A percentile compares a stretch with the other conserved stretches of the same genome.
phyloP scores from a whole-genome alignment of 2,329 filamentous ascomycete genomes.

The Fusarium sublunatum region DNA sequence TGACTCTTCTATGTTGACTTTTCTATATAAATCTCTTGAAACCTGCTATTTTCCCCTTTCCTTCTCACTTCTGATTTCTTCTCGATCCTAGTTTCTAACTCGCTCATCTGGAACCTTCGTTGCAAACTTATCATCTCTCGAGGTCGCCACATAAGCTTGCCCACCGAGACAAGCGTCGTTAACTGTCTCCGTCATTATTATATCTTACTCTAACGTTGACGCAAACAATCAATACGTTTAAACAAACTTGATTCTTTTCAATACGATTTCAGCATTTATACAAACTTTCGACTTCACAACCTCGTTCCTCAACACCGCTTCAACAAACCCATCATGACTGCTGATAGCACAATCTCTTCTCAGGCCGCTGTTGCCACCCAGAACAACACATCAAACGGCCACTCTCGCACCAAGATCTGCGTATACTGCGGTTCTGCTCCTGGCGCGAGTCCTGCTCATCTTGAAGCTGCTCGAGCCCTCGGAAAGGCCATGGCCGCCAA shows the following conservation, averaged over 20 bases:
- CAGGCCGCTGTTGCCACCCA: conserved; percentile 29
- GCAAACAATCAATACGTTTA: neutral
- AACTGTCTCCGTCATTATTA: conserved; percentile 18
- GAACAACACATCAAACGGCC: conserved; percentile 47
- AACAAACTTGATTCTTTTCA: neutral
- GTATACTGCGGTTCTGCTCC: conserved; percentile 91
- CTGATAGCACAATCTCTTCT: conserved; percentile 38
- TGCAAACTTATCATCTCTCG: neutral
- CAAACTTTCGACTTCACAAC: neutral
- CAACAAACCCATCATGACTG: conserved; percentile 45
- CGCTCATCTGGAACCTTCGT: conserved; percentile 25
- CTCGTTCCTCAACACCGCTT: neutral
- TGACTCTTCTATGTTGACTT: conserved; percentile 9
- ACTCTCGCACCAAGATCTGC: conserved; percentile 75
- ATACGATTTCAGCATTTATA: neutral
- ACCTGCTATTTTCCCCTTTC: neutral
- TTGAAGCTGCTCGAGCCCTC: conserved; percentile 81
- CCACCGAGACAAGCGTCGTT: conserved; percentile 20
- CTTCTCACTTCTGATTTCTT: conserved; percentile 4
- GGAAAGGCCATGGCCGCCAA: conserved; percentile 78
- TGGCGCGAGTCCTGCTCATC: conserved; percentile 78
- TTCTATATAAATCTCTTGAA: conserved; percentile 32
- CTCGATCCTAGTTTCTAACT: conserved; percentile 8
- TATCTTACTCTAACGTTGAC: conserved; percentile 5
- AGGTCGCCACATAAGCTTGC: conserved; percentile 24